Evolutionary conservation across 257 asterid species (phyloP), one percentile per base, ranked within the genome.

Genomic region (Dorcoceras hygrometricum): DNA sequence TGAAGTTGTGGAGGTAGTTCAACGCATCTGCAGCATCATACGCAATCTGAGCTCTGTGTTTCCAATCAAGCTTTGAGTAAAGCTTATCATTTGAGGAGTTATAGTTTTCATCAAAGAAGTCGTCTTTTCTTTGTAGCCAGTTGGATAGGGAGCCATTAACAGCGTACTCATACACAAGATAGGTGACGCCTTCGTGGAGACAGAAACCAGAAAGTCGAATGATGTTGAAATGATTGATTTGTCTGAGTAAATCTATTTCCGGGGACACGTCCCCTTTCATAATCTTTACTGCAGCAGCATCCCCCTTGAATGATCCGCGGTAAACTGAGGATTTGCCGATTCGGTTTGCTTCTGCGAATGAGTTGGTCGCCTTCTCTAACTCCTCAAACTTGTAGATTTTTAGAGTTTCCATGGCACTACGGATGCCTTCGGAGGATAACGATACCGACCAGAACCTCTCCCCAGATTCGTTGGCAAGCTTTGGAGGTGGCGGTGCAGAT

Each of bases 1-100:
- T 78, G 78, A 83, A 85, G 65, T 79, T 83, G 72, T 87, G 91
- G 69, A 85, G 85, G 80, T 87, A 87, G 36, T 81, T 83, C 62
- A 87, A 46, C 28, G 86, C 89, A 65, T 81, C 84, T 0, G 89
- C 86, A 26, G 78, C 79, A 51, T 87, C 95, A 24, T 71, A 76
- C 20, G 88, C 89, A 31, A 87, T 63, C 71, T 81, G 86, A 23
- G 85, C 66, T 31, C 89, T 75, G 62, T 83, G 82, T 32, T 81
- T 87, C 89, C 91, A 87, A 24, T 69, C 76, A 27, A 84, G 78
- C 31, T 53, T 7, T 19, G 53, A 43, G 53, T 43, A 16, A 43
- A 12, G 6, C 16, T 12, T 22, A 3, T 23, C 51, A 8, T 16
- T 57, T 9, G 9, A 22, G 24, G n/a, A 25, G 20, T 69, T 43